Conservation (phyloP, 805 yeast genomes). For the Metschnikowia santaceciliae region DNA sequence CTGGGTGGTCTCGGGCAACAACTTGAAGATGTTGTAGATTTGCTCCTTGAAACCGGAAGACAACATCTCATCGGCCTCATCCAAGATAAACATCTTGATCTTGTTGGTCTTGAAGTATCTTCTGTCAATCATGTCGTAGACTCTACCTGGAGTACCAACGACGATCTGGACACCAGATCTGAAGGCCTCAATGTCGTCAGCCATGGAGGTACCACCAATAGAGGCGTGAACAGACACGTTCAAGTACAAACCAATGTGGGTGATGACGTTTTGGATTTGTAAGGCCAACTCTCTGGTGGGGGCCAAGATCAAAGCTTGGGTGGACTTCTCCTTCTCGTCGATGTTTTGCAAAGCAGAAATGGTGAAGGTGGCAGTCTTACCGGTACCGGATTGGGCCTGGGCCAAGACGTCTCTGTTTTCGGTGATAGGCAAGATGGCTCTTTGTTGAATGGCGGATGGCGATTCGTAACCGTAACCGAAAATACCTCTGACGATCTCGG, state of each 20-base stretch:
- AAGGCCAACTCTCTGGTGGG: slow-evolving; percentile 97
- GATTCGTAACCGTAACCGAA: slow-evolving; percentile 78
- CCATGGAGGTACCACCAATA: slow-evolving; percentile 92
- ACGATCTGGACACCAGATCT: slow-evolving; percentile 86
- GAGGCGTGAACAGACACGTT: slow-evolving; percentile 91
- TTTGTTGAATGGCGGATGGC: slow-evolving; percentile 78
- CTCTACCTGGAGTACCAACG: slow-evolving; percentile 98
- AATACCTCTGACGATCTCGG: slow-evolving; percentile 66
- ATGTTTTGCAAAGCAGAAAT: slow-evolving; percentile 71
- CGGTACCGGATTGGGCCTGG: slow-evolving; percentile 88
- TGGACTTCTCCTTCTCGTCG: slow-evolving; percentile 65
- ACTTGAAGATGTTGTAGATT: slow-evolving; percentile 87
- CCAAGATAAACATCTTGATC: slow-evolving; percentile 91
- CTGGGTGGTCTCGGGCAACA: slow-evolving; percentile 85
- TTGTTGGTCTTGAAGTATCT: slow-evolving; percentile 75
- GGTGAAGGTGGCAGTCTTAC: slow-evolving; percentile 85
- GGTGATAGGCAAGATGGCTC: slow-evolving; percentile 77
- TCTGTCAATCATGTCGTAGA: slow-evolving; percentile 91
- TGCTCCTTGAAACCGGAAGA: slow-evolving; percentile 92
- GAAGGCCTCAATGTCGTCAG: slow-evolving; percentile 83
- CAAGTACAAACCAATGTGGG: slow-evolving; percentile 86
- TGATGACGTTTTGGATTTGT: slow-evolving; percentile 92
- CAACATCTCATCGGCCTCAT: slow-evolving; percentile 98
- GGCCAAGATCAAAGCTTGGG: slow-evolving; percentile 92
- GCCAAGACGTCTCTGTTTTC: slow-evolving; percentile 71